These are phyloP conservation scores for Blastocystis sp. DNA, from an alignment of 352 stramenopile genomes.

Conservation along the genomic window DNA sequence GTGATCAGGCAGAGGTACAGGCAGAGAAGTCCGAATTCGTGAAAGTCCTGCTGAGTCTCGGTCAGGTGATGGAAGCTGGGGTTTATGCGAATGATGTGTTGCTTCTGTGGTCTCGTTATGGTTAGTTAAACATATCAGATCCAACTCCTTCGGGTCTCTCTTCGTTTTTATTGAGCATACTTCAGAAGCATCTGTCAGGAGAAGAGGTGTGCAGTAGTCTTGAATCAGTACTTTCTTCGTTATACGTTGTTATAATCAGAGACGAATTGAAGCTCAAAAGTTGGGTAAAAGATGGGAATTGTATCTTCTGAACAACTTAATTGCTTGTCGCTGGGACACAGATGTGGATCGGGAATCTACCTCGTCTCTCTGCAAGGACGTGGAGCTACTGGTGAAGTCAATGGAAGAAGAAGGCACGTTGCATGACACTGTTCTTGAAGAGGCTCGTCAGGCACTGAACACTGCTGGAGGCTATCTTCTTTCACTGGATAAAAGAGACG, in stretches of 20 bases:
- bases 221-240: not conserved
- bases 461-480: not conserved
- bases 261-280: not conserved
- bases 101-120: not conserved
- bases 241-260: not conserved
- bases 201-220: not conserved
- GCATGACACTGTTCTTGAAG: not conserved
- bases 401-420: not conserved
- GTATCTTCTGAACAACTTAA: not conserved
- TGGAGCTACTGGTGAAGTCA: not conserved
- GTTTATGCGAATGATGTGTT: not conserved
- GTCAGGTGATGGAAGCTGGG: not conserved
- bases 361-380: not conserved
- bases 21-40: not conserved
- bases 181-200: slow-evolving; percentile 26
- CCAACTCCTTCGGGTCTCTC: not conserved
- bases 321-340: not conserved
- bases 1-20: not conserved
- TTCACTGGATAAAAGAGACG: not conserved
- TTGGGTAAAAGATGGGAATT: not conserved
- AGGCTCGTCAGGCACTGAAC: not conserved
- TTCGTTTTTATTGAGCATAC: not conserved
- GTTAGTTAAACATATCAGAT: not conserved
- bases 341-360: not conserved
- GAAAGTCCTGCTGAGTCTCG: not conserved